Evolutionary conservation across 2,329 filamentous ascomycete genomes (phyloP).

Genomic region (Aspergillus thermomutatus): DNA sequence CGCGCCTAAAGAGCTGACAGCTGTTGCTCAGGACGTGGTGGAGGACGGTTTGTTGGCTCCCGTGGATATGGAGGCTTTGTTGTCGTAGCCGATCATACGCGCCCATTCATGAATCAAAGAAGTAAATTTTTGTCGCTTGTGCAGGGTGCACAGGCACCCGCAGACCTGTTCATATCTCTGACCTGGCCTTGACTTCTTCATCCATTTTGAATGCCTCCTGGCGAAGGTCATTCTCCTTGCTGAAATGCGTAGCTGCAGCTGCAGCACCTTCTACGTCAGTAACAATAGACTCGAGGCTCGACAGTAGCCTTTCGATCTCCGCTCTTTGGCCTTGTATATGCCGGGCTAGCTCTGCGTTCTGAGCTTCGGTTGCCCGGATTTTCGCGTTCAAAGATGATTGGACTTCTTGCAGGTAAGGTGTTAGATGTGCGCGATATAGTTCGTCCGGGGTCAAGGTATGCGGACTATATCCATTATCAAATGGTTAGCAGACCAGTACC

Average conservation of each 20-base stretch:
- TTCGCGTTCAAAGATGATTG: slow-evolving; percentile 48
- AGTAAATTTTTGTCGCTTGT: background rate
- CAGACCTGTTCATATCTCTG: slow-evolving; percentile 21
- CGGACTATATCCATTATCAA: slow-evolving; percentile 38
- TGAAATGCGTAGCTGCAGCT: slow-evolving; percentile 39
- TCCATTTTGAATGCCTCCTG: slow-evolving; percentile 44
- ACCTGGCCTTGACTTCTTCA: slow-evolving; percentile 34
- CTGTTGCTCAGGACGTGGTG: slow-evolving; percentile 49
- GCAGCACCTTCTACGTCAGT: slow-evolving; percentile 54
- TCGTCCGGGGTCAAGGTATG: slow-evolving; percentile 57
- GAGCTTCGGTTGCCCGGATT: slow-evolving; percentile 48
- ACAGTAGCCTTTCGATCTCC: slow-evolving; percentile 56
- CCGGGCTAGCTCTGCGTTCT: slow-evolving; percentile 53
- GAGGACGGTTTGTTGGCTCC: slow-evolving; percentile 50
- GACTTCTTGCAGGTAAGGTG: slow-evolving; percentile 53
- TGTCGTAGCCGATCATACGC: slow-evolving; percentile 22
- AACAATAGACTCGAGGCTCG: slow-evolving; percentile 54
- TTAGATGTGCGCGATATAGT: slow-evolving; percentile 58
- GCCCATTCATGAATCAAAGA: background rate
- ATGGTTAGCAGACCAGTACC: background rate
- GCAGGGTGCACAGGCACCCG: background rate
- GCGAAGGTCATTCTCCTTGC: slow-evolving; percentile 36
- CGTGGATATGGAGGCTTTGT: slow-evolving; percentile 30
- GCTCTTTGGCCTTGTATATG: slow-evolving; percentile 52
- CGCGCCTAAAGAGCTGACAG: slow-evolving; percentile 37